Evolutionary conservation across 495 filamentous ascomycete genomes (phyloP).

Genomic region (Penicillium cataractarum): DNA sequence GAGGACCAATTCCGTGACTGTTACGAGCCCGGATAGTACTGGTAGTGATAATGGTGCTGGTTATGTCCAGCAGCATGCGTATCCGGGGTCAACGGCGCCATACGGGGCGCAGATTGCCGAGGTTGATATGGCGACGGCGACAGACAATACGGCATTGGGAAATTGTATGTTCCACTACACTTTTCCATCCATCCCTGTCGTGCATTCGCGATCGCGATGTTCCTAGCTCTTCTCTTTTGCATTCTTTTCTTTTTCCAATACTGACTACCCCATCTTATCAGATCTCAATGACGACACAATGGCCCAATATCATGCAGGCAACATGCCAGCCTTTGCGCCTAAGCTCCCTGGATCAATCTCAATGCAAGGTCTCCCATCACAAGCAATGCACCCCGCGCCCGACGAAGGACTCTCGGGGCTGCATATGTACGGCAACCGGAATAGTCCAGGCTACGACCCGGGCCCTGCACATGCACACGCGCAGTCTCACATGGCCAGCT

Average conservation of each 20-base stretch:
- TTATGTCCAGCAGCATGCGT: slow-evolving; percentile 2
- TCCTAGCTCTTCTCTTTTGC: not conserved
- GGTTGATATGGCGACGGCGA: slow-evolving; percentile 5
- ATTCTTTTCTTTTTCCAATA: not conserved
- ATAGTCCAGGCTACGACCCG: not conserved
- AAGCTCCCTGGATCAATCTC: slow-evolving; percentile 16
- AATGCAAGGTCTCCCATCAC: slow-evolving; percentile 13
- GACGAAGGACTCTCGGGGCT: not conserved
- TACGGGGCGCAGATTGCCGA: slow-evolving; percentile 19
- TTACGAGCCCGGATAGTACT: slow-evolving; percentile 33
- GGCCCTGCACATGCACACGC: not conserved
- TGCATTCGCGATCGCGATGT: not conserved
- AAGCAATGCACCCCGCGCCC: not conserved
- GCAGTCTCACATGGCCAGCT: not conserved
- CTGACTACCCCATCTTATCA: slow-evolving; percentile 2
- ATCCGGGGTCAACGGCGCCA: slow-evolving; percentile 14
- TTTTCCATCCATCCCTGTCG: not conserved
- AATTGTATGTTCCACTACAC: not conserved
- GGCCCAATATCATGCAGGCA: slow-evolving; percentile 14
- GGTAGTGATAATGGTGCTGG: slow-evolving; percentile 25
- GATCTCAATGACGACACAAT: slow-evolving; percentile 16
- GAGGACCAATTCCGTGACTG: slow-evolving; percentile 24
- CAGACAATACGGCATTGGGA: slow-evolving; percentile 2
- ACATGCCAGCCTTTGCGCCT: slow-evolving; percentile 14
- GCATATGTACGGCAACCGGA: not conserved